Percentiles rank a stretch among this genome's conserved stretches.
These are phyloP conservation scores for Fusarium nygamai DNA, from an alignment of 2,329 filamentous ascomycete genomes.

Conservation along the genomic window DNA sequence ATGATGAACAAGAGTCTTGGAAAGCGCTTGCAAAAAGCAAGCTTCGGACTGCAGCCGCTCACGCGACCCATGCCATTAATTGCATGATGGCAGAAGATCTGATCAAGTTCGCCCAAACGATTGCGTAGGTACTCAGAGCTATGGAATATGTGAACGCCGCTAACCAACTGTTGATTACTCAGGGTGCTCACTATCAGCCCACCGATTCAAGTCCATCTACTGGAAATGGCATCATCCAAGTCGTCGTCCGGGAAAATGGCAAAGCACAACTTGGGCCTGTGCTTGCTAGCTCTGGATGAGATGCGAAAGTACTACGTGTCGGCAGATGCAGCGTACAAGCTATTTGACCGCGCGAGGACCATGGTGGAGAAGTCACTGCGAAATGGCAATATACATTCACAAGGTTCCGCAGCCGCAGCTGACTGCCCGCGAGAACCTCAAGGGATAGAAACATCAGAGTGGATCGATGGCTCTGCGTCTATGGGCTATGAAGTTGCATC, in stretches of 20 bases:
- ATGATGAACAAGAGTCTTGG: neutral
- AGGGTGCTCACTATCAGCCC: conserved; percentile 2
- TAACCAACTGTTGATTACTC: fast-evolving
- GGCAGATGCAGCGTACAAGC: conserved; percentile 5
- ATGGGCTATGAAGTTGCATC: neutral
- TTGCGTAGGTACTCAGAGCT: neutral
- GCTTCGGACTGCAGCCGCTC: neutral
- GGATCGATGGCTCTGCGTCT: neutral
- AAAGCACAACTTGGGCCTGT: conserved; percentile 8
- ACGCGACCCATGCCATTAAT: neutral
- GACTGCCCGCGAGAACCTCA: neutral
- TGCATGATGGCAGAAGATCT: neutral
- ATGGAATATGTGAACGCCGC: neutral
- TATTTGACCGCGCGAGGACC: conserved; percentile 3
- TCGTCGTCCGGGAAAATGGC: neutral
- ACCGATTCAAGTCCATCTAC: conserved; percentile 6
- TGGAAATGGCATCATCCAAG: neutral
- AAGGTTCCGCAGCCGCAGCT: neutral
- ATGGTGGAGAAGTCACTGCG: neutral
- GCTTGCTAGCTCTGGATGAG: conserved; percentile 9
- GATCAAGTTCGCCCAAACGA: neutral
- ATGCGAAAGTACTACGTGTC: conserved; percentile 18
- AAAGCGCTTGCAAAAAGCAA: neutral
- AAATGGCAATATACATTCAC: neutral
- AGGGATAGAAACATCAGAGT: neutral